Evolutionary conservation across 495 filamentous ascomycete species (phyloP).

Genomic region (Lindgomyces ingoldianus): DNA sequence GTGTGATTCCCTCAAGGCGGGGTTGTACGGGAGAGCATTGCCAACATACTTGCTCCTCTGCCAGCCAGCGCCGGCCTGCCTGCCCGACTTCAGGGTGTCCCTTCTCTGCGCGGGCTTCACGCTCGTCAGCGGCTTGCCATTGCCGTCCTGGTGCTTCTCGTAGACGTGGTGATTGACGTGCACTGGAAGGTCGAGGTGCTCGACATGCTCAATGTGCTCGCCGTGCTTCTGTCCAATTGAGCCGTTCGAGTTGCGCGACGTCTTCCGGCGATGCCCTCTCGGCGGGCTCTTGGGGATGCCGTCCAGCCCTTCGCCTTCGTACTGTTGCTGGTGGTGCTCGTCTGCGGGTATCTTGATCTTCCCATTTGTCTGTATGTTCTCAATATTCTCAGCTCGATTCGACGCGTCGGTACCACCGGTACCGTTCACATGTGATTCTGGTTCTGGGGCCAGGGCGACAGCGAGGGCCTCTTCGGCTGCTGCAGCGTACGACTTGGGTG

Average conservation of each 20-base stretch:
- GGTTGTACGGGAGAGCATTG: no score
- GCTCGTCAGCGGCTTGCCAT: slow-evolving; percentile 12
- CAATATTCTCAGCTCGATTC: background rate
- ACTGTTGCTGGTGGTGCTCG: slow-evolving; percentile 20
- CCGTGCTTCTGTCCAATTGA: slow-evolving; percentile 7
- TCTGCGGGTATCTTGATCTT: slow-evolving; percentile 8
- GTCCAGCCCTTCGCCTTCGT: slow-evolving; percentile 32
- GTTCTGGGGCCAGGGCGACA: no score
- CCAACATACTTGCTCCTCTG: slow-evolving; percentile 32
- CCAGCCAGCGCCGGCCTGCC: slow-evolving; percentile 46
- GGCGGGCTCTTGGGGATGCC: slow-evolving; percentile 31
- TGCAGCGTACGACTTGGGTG: slow-evolving; percentile 42
- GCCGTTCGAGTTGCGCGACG: slow-evolving; percentile 30
- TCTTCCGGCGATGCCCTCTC: slow-evolving; percentile 21
- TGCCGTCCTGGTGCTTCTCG: slow-evolving; percentile 19
- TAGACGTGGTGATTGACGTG: slow-evolving; percentile 25
- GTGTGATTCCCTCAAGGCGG: no score
- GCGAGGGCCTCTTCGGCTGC: slow-evolving; percentile 37
- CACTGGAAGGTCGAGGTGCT: slow-evolving; percentile 15
- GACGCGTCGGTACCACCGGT: slow-evolving; percentile 1
- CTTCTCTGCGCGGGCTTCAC: background rate
- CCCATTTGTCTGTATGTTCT: slow-evolving; percentile 16
- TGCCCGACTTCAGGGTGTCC: slow-evolving; percentile 37
- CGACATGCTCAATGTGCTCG: slow-evolving; percentile 7
- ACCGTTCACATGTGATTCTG: slow-evolving; percentile 2